These are phyloP conservation scores for Piloderma croceum DNA, from an alignment of 768 basidiomycete genomes.

Conservation along the genomic window DNA sequence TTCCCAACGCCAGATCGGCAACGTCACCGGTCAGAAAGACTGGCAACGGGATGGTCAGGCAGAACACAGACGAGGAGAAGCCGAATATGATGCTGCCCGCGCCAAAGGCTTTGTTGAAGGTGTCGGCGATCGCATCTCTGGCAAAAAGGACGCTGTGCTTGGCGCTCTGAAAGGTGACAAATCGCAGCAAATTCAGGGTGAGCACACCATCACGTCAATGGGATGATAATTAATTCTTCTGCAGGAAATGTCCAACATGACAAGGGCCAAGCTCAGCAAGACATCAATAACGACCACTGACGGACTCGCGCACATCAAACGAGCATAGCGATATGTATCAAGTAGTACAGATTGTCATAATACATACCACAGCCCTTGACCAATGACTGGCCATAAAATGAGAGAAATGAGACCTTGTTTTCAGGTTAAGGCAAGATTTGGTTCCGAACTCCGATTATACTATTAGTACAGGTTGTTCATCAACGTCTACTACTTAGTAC, in stretches of 20 bases:
- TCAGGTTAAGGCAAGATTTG: too few species aligned
- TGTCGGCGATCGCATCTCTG: constrained; percentile 36
- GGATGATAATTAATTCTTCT: background rate
- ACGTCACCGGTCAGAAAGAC: constrained; percentile 38
- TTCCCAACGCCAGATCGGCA: too few species aligned
- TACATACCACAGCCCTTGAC: too few species aligned
- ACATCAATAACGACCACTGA: constrained; percentile 52
- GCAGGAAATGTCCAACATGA: constrained; percentile 49
- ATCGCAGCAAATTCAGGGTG: constrained; percentile 38
- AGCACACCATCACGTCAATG: constrained; percentile 5
- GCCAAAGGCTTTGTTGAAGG: constrained; percentile 48
- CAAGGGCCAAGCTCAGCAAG: constrained; percentile 51
- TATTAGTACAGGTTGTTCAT: too few species aligned
- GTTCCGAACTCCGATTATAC: too few species aligned
- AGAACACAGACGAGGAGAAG: constrained; percentile 49
- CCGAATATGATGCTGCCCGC: constrained; percentile 44
- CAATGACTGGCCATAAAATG: too few species aligned
- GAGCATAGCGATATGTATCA: too few species aligned
- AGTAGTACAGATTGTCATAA: too few species aligned
- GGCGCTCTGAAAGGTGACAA: constrained; percentile 50
- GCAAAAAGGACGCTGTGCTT: constrained; percentile 45
- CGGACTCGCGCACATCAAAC: too few species aligned
- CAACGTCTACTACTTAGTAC: too few species aligned
- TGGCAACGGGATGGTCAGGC: constrained; percentile 46
- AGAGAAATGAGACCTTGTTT: too few species aligned